Percentiles rank a stretch among this genome's conserved stretches.
Conservation (phyloP, 2,329 filamentous ascomycete species). For the Venturia nashicola region DNA sequence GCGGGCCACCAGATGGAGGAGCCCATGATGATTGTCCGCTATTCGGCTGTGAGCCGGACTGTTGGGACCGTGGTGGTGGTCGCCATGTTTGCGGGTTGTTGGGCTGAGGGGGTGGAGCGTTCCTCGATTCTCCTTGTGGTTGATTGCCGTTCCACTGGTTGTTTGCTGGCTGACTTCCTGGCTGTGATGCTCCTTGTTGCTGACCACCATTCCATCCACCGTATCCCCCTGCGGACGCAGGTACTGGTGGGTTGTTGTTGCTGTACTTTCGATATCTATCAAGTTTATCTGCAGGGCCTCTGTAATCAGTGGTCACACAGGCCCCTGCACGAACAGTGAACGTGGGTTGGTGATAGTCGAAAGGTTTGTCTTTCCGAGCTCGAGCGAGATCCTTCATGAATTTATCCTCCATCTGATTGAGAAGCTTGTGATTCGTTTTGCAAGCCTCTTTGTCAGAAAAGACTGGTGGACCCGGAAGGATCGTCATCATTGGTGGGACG, state of each 20-base stretch:
- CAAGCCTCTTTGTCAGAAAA: background rate
- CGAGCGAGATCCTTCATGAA: background rate
- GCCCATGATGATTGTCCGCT: background rate
- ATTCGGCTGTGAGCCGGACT: background rate
- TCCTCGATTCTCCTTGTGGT: background rate
- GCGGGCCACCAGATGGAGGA: background rate
- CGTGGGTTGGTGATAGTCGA: background rate
- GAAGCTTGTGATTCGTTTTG: background rate
- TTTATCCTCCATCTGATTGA: background rate
- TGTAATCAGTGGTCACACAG: background rate
- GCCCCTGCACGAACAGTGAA: background rate
- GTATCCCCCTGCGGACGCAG: background rate
- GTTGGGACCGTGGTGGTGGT: background rate
- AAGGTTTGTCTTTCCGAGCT: background rate
- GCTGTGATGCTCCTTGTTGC: background rate
- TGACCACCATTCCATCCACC: background rate
- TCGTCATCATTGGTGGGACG: background rate
- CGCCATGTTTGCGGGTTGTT: background rate
- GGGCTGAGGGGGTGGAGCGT: background rate
- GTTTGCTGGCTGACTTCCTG: background rate
- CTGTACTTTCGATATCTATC: background rate
- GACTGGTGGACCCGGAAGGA: background rate
- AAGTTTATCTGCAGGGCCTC: background rate
- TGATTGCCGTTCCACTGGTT: background rate
- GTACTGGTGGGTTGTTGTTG: background rate